phyloP scores from a whole-genome alignment of 2,329 filamentous ascomycete genomes.

The Verticillium nubilum region DNA sequence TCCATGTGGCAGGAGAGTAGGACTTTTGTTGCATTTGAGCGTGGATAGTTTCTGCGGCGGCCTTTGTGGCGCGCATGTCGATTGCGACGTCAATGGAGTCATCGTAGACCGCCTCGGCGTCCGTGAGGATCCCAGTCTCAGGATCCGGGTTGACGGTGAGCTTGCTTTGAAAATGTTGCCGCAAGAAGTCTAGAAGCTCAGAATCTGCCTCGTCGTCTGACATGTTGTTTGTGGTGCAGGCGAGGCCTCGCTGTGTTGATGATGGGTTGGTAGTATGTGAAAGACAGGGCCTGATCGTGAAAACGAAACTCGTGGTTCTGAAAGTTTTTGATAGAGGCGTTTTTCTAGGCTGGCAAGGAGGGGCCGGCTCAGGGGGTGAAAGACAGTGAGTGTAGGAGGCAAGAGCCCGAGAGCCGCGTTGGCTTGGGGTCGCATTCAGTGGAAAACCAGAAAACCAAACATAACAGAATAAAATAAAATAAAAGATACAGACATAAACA shows the following conservation, averaged over 20 bases:
- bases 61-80: slow-evolving; percentile 75
- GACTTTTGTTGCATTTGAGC: slow-evolving; percentile 74
- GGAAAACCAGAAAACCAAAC: too few species aligned
- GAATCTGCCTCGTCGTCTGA: slow-evolving; percentile 89
- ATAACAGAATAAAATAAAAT: background rate
- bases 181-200: slow-evolving; percentile 80
- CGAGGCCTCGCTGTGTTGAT: background rate
- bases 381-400: background rate
- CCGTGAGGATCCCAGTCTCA: slow-evolving; percentile 76
- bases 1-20: slow-evolving; percentile 84
- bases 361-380: background rate
- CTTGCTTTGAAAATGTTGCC: slow-evolving; percentile 67
- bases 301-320: background rate
- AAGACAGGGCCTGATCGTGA: background rate
- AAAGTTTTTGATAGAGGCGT: background rate
- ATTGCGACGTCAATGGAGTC: slow-evolving; percentile 91
- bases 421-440: background rate
- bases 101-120: slow-evolving; percentile 82
- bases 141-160: slow-evolving; percentile 50
- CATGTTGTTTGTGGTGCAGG: slow-evolving; percentile 43
- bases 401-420: background rate
- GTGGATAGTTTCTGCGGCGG: slow-evolving; percentile 75
- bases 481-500: background rate
- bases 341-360: background rate
- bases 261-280: background rate